Percentiles rank a stretch among this genome's conserved stretches.
phyloP scores from a whole-genome alignment of 768 basidiomycete genomes.

The Leccinum pellstonianum region DNA sequence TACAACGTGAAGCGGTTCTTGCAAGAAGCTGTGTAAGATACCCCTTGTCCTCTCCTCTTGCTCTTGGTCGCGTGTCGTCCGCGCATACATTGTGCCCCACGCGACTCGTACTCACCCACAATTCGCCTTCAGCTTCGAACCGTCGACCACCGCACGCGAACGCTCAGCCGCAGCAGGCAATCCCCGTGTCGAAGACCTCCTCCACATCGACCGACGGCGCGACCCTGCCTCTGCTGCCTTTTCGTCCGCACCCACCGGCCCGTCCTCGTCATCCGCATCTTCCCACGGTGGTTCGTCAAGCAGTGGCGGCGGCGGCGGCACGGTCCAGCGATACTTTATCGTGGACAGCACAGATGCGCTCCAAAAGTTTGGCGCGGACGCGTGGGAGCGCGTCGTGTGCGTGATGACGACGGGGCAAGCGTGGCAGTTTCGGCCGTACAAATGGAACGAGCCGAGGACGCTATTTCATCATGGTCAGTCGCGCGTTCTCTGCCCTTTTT shows the following conservation, averaged over 20 bases:
- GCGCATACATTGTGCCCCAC: background rate
- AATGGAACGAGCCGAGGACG: conserved; percentile 91
- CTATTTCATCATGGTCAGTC: conserved; percentile 88
- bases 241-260: conserved; percentile 11
- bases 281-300: conserved; percentile 25
- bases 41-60: background rate
- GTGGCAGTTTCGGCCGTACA: conserved; percentile 97
- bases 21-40: conserved; percentile 76
- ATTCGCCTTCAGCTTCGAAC: conserved; percentile 56
- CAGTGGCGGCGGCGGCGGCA: conserved; percentile 7
- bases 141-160: conserved; percentile 71
- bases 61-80: background rate
- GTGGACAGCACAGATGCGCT: conserved; percentile 93
- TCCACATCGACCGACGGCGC: conserved; percentile 85
- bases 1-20: conserved; percentile 94
- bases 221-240: conserved; percentile 38
- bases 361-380: conserved; percentile 86
- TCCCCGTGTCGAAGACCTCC: conserved; percentile 74
- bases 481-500: background rate
- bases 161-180: conserved; percentile 70
- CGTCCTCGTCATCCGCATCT: background rate
- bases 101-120: background rate
- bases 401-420: conserved; percentile 98
- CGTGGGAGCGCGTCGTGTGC: conserved; percentile 96
- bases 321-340: conserved; percentile 70